phyloP scores from a whole-genome alignment of 331 rosid genomes.

The Ulmus americana region DNA sequence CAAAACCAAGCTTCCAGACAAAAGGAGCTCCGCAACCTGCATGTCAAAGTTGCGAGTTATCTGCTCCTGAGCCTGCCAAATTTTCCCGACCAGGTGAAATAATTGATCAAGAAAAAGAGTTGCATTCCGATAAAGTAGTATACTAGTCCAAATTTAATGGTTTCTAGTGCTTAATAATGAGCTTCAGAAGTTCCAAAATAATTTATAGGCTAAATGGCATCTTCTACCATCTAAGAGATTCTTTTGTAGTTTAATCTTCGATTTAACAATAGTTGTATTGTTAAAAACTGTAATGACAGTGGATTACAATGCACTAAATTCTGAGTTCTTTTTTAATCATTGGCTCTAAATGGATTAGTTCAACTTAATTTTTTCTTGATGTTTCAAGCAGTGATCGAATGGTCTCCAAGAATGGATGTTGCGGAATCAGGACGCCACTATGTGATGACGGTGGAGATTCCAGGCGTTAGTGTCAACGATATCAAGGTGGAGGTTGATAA shows the following conservation, averaged over 20 bases:
- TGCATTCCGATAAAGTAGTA: slow-evolving; percentile 25
- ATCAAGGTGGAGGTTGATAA: slow-evolving; percentile 80
- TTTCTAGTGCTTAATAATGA: slow-evolving; percentile 16
- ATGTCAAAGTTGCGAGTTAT: slow-evolving; percentile 23
- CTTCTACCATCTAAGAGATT: too few species aligned
- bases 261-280: neutral
- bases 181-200: neutral
- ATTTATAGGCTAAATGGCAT: neutral
- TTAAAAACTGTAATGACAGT: neutral
- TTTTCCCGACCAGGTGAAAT: slow-evolving; percentile 42
- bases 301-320: neutral
- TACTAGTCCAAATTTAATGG: slow-evolving; percentile 33
- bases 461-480: slow-evolving; percentile 54
- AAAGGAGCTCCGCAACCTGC: slow-evolving; percentile 21
- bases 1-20: slow-evolving; percentile 19
- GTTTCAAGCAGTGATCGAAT: slow-evolving; percentile 36
- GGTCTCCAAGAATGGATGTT: slow-evolving; percentile 78
- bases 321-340: neutral
- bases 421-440: slow-evolving; percentile 55
- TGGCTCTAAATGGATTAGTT: neutral
- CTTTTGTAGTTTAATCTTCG: neutral
- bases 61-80: slow-evolving; percentile 43
- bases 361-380: neutral
- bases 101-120: slow-evolving; percentile 18
- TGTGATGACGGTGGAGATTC: slow-evolving; percentile 67